phyloP scores from a whole-genome alignment of 495 filamentous ascomycete genomes.

The Xylaria scruposa region DNA sequence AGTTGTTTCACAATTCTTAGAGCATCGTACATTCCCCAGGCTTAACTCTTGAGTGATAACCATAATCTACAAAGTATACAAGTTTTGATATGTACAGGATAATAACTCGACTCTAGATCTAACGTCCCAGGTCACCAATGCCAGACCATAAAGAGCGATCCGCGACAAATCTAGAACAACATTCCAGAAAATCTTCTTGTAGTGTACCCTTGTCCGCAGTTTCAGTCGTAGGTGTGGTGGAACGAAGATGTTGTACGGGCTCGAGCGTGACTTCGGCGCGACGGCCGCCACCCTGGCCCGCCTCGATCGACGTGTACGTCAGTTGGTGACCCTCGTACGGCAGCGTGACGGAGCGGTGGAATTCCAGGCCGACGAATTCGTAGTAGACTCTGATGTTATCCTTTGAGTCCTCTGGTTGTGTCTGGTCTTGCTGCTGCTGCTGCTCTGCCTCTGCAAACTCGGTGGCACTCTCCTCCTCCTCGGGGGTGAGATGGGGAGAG shows the following conservation, averaged over 20 bases:
- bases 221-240: not conserved
- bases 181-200: conserved; percentile 30
- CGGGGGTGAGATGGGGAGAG: not conserved
- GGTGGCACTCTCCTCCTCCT: not conserved
- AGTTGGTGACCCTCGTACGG: conserved; percentile 46
- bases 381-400: conserved; percentile 48
- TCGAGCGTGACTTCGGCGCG: conserved; percentile 53
- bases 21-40: not conserved
- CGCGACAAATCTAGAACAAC: conserved; percentile 28
- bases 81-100: conserved; percentile 10
- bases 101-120: not conserved
- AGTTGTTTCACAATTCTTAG: not conserved
- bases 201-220: not conserved
- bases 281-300: conserved; percentile 48
- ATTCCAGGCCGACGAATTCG: conserved; percentile 54
- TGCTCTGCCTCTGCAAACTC: no score
- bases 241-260: conserved; percentile 28
- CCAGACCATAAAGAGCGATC: conserved; percentile 33
- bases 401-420: conserved; percentile 1
- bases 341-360: conserved; percentile 45
- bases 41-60: not conserved
- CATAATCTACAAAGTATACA: conserved; percentile 14
- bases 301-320: conserved; percentile 53
- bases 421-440: no score
- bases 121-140: not conserved